A percentile compares a stretch with the other conserved stretches of the same genome.
These are phyloP conservation scores for Ciborinia camelliae DNA, from an alignment of 2,329 filamentous ascomycete genomes.

Conservation along the genomic window DNA sequence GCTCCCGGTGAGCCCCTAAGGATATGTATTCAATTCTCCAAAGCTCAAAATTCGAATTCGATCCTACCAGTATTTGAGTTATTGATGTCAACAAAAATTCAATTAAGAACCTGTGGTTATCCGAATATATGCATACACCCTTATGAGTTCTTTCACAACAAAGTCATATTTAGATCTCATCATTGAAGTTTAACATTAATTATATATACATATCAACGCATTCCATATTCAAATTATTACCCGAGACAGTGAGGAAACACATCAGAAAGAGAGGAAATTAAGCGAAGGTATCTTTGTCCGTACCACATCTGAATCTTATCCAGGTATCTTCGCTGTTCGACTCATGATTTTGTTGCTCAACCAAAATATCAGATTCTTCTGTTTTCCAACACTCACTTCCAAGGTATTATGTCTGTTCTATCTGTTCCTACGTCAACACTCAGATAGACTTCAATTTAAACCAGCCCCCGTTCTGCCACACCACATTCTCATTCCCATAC, in stretches of 20 bases:
- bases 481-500: slow-evolving; percentile 59
- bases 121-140: no score
- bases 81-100: no score
- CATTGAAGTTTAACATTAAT: neutral
- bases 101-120: no score
- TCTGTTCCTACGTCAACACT: neutral
- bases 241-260: neutral
- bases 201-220: neutral
- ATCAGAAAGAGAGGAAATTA: neutral
- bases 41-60: no score
- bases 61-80: no score
- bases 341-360: neutral
- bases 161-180: neutral
- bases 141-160: neutral
- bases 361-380: neutral
- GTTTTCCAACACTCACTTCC: neutral
- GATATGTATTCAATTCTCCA: no score
- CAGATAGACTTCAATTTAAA: slow-evolving; percentile 45
- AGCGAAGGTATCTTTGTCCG: neutral
- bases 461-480: slow-evolving; percentile 86
- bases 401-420: neutral
- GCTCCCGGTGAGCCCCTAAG: no score
- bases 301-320: neutral
- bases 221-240: neutral
- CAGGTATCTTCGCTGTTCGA: neutral